Evolutionary conservation across 305 asterid species (phyloP).

Genomic region (Fraxinus latifolia): DNA sequence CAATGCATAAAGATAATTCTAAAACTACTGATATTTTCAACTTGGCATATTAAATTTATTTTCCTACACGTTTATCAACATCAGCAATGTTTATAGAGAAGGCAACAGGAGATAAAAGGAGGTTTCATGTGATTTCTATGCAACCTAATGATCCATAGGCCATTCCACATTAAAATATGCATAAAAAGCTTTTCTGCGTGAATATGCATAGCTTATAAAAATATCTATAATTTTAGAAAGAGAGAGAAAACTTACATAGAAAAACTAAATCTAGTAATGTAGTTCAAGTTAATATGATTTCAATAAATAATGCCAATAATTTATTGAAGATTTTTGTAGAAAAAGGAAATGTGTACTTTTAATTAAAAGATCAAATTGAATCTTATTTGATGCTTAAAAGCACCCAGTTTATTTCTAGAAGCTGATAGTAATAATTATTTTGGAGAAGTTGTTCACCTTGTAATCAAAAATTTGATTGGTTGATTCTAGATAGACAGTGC

Average conservation of each 20-base stretch:
- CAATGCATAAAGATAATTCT: slow-evolving; percentile 14
- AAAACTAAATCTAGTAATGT: neutral
- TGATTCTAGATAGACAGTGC: slow-evolving; percentile 51
- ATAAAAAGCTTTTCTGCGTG: neutral
- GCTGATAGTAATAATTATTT: neutral
- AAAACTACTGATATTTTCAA: neutral
- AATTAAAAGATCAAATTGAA: neutral
- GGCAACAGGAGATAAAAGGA: neutral
- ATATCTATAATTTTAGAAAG: neutral
- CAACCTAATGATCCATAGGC: neutral
- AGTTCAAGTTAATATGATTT: slow-evolving; percentile 5
- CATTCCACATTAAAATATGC: slow-evolving; percentile 12
- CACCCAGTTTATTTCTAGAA: slow-evolving; percentile 6
- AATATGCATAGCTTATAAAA: slow-evolving; percentile 1
- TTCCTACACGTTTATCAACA: slow-evolving; percentile 12
- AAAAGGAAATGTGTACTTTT: neutral
- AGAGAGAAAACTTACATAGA: neutral
- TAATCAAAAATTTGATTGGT: slow-evolving; percentile 68
- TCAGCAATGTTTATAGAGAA: slow-evolving; percentile 2
- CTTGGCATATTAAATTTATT: neutral
- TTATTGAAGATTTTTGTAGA: neutral
- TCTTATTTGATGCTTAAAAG: slow-evolving; percentile 2
- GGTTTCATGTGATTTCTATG: neutral
- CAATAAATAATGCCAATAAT: neutral
- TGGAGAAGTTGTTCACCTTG: slow-evolving; percentile 52